Base-by-base conservation (phyloP, 768 basidiomycete species). In the Hortiboletus campestris region DNA sequence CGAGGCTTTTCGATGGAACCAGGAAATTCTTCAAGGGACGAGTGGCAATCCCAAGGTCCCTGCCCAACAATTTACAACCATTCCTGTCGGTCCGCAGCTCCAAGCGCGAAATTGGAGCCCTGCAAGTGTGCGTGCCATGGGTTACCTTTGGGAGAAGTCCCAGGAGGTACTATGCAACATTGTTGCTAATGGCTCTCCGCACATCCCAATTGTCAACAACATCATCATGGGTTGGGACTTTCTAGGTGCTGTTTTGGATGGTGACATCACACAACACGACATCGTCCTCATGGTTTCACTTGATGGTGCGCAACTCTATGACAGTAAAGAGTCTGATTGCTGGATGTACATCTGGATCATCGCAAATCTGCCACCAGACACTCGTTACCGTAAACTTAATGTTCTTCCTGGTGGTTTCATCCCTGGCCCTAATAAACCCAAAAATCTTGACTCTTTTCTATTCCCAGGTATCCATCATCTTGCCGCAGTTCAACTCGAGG, bases 51-150 rank as follows among this genome's bases (percentile, higher is more conserved):
- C 38, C 3, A 69, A 69, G 44, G 55, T 72, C 4, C 60, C 77
- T 0, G 63, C 67, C 1, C 61, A 73, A n/a, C 63, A 72, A 11
- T 73, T 74, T 29, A 52, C 51, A 8, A 80, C 78, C 0, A 71
- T 80, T 28, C 76, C 70, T 0, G 42, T 79, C 16, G 77, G 77
- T 6, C 76, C 76, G 1, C 76, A 78, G 46, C 51, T 80, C 0
- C 78, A 80, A 47, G 76, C 78, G 0, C 58, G 74, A 2, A 63
- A 72, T 16, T 56, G 69, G 0, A 64, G 54, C 17, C 53, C 39
- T 0, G 52, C 59, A 2, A 55, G 66, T 12, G 68, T 77, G 6
- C 31, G 46, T 1, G 52, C 60, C 0, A 65, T 77, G 64, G 25
- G 41, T 0, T 75, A 78, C 51, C 63, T 69, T 3, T 43, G 49